Base-by-base conservation (phyloP, 2,329 filamentous ascomycete species). In the Xylariaceae sp. region DNA sequence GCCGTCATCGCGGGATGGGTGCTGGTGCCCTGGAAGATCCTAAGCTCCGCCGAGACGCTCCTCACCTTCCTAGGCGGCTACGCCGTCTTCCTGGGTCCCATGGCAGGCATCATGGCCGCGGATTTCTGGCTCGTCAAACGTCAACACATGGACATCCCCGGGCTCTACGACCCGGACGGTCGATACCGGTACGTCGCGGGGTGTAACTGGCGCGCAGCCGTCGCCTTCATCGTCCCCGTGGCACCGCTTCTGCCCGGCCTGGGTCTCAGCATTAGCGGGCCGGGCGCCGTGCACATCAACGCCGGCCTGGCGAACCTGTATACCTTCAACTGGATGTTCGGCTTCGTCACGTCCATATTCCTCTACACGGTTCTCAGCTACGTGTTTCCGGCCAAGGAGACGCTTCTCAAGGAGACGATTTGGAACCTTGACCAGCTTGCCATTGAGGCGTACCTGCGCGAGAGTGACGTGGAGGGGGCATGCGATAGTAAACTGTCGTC, bases 1-100 rank as follows among this genome's bases (percentile, higher is more conserved):
- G 81, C 82, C 1, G 47, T 86, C 3, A 69, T 85, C 17, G 75
- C 73, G 0, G 81, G 80, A 19, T 87, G 84, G 84, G 78, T 79
- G 2, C 76, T 88, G 28, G 83, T 86, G 1, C 85, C 85, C 1
- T 88, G 86, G 86, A 87, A 87, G 73, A 88, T 89, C 55, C 74
- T 88, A 16, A 76, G 71, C 29, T 85, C 81, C 0, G 86, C 86
- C 2, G 69, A 72, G 2, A 84, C 80, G 1, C 84, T 89, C 63
- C 72, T 88, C 3, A 79, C 82, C 39, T 90, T 90, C 72, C 87
- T 91, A 81, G 78, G 81, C 39, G 87, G 86, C 0, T 68, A 76
- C 56, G 67, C 74, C 43, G 79, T 89, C 34, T 89, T 90, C 72
- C 75, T 89, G 0, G 86, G 83, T 0, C 86, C 86, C 0, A 85